Evolutionary conservation across 352 stramenopile species (phyloP).

Genomic region (Pilasporangium apinafurcum): DNA sequence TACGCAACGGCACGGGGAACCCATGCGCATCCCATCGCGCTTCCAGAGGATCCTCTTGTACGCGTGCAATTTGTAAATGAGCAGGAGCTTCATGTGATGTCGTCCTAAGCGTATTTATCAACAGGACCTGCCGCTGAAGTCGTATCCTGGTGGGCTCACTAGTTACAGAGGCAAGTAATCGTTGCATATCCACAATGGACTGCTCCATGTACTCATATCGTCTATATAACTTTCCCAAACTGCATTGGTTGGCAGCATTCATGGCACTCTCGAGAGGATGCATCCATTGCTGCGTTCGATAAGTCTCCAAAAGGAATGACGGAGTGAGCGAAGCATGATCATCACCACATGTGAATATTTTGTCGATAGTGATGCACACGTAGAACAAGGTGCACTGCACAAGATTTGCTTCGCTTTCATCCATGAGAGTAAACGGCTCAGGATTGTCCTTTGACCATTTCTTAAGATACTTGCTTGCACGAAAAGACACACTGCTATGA

Average conservation of each 20-base stretch:
- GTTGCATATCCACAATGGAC: too few species aligned
- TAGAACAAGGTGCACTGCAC: constrained; percentile 2
- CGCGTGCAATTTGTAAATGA: background rate
- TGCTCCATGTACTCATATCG: too few species aligned
- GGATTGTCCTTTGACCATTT: too few species aligned
- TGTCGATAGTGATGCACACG: constrained; percentile 6
- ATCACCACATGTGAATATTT: background rate
- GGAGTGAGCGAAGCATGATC: too few species aligned
- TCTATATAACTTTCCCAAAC: constrained; percentile 6
- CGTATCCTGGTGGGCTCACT: background rate
- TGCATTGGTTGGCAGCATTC: constrained; percentile 1
- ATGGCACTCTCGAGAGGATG: constrained; percentile 4
- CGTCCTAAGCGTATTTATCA: background rate
- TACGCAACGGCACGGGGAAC: constrained; percentile 14
- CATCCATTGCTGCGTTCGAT: background rate
- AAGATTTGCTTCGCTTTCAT: too few species aligned
- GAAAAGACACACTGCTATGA: too few species aligned
- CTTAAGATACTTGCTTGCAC: too few species aligned
- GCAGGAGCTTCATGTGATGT: background rate
- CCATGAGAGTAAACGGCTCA: too few species aligned
- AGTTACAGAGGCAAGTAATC: too few species aligned
- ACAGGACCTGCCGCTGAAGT: constrained; percentile 1
- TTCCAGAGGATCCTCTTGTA: constrained; percentile 13
- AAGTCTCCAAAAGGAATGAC: background rate
- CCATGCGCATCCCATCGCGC: constrained; percentile 10